Conservation (phyloP, 768 basidiomycete species). For the Phlebiopsis gigantea region DNA sequence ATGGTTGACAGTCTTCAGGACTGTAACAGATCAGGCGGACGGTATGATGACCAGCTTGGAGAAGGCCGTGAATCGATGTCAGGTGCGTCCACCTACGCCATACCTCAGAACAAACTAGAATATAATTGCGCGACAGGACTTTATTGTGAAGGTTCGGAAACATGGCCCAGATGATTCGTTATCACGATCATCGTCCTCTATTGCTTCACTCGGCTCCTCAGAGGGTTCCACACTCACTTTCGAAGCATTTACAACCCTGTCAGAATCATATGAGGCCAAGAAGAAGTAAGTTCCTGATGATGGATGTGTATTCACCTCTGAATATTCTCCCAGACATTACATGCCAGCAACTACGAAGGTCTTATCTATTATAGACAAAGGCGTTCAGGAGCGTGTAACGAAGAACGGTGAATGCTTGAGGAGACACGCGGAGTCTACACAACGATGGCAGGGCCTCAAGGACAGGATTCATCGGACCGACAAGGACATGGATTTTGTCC, state of each 20-base stretch:
- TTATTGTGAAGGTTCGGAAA: constrained; percentile 78
- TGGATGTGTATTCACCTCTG: no score
- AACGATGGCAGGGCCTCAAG: constrained; percentile 75
- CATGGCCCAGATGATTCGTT: constrained; percentile 42
- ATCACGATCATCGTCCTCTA: constrained; percentile 33
- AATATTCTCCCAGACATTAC: constrained; percentile 90
- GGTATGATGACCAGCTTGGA: constrained; percentile 97
- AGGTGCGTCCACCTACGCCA: constrained; percentile 45
- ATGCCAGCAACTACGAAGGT: constrained; percentile 92
- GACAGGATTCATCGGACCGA: constrained; percentile 81
- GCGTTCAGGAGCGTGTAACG: constrained; percentile 87
- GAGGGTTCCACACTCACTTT: constrained; percentile 50
- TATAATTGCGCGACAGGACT: constrained; percentile 49
- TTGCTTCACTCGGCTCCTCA: constrained; percentile 39
- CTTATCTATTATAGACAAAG: constrained; percentile 89
- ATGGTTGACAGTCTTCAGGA: constrained; percentile 93
- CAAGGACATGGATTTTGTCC: constrained; percentile 70
- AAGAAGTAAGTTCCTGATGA: constrained; percentile 57
- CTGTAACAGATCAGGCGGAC: constrained; percentile 90
- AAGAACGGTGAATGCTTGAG: constrained; percentile 95
- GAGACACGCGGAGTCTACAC: constrained; percentile 83
- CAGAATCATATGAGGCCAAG: constrained; percentile 81
- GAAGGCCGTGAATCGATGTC: constrained; percentile 87
- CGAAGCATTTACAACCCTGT: constrained; percentile 60
- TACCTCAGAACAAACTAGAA: no score